phyloP scores from a whole-genome alignment of 2,329 filamentous ascomycete species.

The Lasiodiplodia citricola region DNA sequence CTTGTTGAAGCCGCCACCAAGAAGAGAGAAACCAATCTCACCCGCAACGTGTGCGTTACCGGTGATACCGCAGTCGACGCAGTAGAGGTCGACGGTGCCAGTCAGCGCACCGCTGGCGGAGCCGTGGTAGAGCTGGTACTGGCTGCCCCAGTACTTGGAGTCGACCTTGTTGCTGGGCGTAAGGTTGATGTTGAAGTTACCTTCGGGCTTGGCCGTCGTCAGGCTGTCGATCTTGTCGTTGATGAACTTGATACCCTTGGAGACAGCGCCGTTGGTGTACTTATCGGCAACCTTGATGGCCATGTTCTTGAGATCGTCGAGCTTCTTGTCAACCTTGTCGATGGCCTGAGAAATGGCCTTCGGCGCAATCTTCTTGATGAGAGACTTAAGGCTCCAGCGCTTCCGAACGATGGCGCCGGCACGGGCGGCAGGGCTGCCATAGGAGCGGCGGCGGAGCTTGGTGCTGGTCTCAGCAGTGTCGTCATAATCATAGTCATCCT shows the following conservation, averaged over 20 bases:
- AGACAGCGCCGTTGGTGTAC: slow-evolving; percentile 2
- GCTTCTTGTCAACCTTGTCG: slow-evolving; percentile 6
- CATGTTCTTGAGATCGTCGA: slow-evolving; percentile 3
- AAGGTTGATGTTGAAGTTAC: slow-evolving; percentile 5
- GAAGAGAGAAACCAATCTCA: slow-evolving; percentile 3
- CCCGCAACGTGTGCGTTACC: slow-evolving; percentile 7
- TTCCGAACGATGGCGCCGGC: background rate
- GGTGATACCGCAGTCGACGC: slow-evolving; percentile 3
- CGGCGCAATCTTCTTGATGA: background rate
- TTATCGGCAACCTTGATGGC: slow-evolving; percentile 7
- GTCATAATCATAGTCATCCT: background rate
- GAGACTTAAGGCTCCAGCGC: background rate
- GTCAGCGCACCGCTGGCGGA: background rate
- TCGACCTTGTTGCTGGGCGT: background rate
- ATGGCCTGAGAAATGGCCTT: background rate
- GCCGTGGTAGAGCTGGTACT: slow-evolving; percentile 7
- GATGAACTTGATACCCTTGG: slow-evolving; percentile 3
- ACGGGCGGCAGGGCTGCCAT: background rate
- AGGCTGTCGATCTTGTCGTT: slow-evolving; percentile 9
- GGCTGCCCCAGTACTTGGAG: slow-evolving; percentile 15
- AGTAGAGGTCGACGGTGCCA: background rate
- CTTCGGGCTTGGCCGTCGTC: slow-evolving; percentile 5
- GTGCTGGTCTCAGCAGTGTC: background rate
- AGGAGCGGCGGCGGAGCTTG: background rate
- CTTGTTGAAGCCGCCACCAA: background rate